Evolutionary conservation across 225 moss, liverwort and hornwort genomes (phyloP).

Genomic region (Ulota crispa): DNA sequence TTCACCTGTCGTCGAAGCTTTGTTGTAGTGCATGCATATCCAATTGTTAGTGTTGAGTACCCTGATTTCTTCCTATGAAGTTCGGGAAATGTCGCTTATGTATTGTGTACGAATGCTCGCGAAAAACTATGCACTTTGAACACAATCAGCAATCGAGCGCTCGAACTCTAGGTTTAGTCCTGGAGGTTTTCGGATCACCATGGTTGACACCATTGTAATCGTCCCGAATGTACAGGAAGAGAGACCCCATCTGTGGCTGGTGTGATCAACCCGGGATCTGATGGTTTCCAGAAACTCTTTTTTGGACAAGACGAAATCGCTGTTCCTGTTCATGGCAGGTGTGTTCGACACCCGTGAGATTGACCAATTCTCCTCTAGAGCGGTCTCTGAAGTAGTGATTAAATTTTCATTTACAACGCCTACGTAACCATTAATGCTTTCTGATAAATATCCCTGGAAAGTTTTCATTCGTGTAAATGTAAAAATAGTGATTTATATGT

Average conservation of each 20-base stretch:
- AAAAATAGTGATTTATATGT: not conserved
- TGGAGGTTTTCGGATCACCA: not conserved
- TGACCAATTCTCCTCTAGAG: not conserved
- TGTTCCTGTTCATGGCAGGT: slow-evolving; percentile 84
- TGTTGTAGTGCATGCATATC: not conserved
- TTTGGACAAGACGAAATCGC: slow-evolving; percentile 91
- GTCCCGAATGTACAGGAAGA: slow-evolving; percentile 39
- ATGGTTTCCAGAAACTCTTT: slow-evolving; percentile 92
- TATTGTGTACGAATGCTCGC: not conserved
- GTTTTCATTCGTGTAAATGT: not conserved
- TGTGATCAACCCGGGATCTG: slow-evolving; percentile 88
- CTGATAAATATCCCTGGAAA: not conserved
- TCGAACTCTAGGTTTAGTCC: not conserved
- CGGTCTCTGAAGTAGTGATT: not conserved
- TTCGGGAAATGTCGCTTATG: not conserved
- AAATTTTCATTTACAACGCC: not conserved
- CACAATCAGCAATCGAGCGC: not conserved
- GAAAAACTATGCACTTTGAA: not conserved
- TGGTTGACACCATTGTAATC: not conserved
- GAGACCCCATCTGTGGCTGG: slow-evolving; percentile 85
- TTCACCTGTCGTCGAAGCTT: not conserved
- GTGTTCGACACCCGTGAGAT: not conserved
- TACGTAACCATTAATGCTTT: not conserved
- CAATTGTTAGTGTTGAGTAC: not conserved
- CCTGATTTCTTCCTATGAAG: not conserved